These are phyloP conservation scores for Eutypa lata DNA, from an alignment of 2,329 filamentous ascomycete species.

Conservation along the genomic window DNA sequence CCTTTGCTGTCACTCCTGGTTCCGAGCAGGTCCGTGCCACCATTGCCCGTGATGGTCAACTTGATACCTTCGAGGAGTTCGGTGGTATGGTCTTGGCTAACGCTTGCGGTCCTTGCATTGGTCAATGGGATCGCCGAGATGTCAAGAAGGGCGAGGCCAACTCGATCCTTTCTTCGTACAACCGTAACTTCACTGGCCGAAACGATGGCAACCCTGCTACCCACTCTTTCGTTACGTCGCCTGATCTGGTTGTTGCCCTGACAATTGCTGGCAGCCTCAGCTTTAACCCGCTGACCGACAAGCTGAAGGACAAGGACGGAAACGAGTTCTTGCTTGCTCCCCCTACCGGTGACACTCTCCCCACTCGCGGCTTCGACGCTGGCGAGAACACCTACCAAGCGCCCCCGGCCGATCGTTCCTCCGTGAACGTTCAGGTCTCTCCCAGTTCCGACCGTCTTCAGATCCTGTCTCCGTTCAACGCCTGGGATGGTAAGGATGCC, in stretches of 20 bases:
- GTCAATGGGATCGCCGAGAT: constrained; percentile 91
- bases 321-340: constrained; percentile 88
- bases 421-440: constrained; percentile 76
- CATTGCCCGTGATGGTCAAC: constrained; percentile 84
- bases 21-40: constrained; percentile 96
- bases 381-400: constrained; percentile 95
- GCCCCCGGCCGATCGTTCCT: constrained; percentile 73
- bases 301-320: constrained; percentile 89
- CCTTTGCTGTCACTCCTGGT: constrained; percentile 94
- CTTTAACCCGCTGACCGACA: constrained; percentile 95
- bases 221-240: constrained; percentile 89
- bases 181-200: constrained; percentile 98
- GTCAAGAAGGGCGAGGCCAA: constrained; percentile 94
- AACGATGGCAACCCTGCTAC: constrained; percentile 96
- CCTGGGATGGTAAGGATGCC: constrained; percentile 93
- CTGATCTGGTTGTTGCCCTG: constrained; percentile 84
- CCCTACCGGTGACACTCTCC: constrained; percentile 79
- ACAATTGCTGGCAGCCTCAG: constrained; percentile 78
- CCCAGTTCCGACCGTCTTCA: constrained; percentile 93
- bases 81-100: constrained; percentile 94
- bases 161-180: constrained; percentile 98
- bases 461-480: constrained; percentile 77
- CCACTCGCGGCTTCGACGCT: constrained; percentile 78
- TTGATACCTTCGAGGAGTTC: constrained; percentile 93
- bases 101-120: constrained; percentile 89